A percentile compares a stretch with the other conserved stretches of the same genome.
Evolutionary conservation across 805 yeast species (phyloP).

Genomic region (Myxozyma kluyveri): DNA sequence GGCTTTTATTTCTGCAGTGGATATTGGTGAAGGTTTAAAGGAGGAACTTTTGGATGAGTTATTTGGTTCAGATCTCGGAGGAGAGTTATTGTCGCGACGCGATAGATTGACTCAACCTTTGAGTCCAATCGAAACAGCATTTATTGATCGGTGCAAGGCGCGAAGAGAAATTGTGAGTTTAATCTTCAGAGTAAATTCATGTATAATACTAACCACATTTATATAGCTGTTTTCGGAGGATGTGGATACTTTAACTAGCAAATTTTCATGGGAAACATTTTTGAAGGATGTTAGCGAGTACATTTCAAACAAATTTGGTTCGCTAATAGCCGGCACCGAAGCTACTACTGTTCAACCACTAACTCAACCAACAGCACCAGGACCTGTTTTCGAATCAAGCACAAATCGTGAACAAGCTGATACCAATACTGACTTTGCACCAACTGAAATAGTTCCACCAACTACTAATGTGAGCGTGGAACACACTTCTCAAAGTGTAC

Average conservation of each 20-base stretch:
- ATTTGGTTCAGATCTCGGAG: slow-evolving; percentile 63
- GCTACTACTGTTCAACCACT: background rate
- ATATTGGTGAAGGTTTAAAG: slow-evolving; percentile 54
- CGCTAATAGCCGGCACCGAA: slow-evolving; percentile 20
- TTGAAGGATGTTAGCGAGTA: slow-evolving; percentile 76
- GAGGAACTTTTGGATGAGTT: slow-evolving; percentile 70
- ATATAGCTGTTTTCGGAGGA: slow-evolving; percentile 45
- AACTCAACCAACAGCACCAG: background rate
- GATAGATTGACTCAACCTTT: slow-evolving; percentile 40
- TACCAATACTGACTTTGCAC: background rate
- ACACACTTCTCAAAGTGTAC: too few species aligned
- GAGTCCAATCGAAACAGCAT: slow-evolving; percentile 77
- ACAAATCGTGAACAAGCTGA: background rate
- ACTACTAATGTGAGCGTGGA: too few species aligned
- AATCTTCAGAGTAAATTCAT: background rate
- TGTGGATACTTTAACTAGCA: slow-evolving; percentile 57
- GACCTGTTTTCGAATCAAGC: background rate
- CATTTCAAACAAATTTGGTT: slow-evolving; percentile 53
- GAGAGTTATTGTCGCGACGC: slow-evolving; percentile 40
- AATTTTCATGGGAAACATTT: slow-evolving; percentile 83
- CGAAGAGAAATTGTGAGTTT: slow-evolving; percentile 52
- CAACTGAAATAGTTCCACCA: background rate
- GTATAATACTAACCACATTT: background rate
- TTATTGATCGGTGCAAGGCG: slow-evolving; percentile 66
- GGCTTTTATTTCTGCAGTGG: slow-evolving; percentile 85